These are phyloP conservation scores for Nannizzia gypsea DNA, from an alignment of 2,329 filamentous ascomycete genomes.

Conservation along the genomic window DNA sequence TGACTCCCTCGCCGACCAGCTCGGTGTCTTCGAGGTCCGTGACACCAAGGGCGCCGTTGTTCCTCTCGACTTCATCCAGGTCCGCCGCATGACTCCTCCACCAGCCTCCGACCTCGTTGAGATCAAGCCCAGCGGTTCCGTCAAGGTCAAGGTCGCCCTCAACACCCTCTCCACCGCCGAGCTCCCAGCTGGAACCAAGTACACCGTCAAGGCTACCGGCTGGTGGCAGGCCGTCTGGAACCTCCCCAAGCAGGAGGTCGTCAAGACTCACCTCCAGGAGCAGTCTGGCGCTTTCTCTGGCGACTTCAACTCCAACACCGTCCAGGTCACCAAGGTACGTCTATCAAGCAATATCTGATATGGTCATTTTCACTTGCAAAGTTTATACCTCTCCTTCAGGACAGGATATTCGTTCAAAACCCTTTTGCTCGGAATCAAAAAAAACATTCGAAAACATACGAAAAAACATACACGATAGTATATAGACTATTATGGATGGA, in stretches of 20 bases:
- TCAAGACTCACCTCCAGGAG: slow-evolving; percentile 16
- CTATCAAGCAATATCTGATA: no score
- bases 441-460: background rate
- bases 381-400: no score
- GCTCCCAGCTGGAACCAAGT: slow-evolving; percentile 22
- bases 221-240: slow-evolving; percentile 29
- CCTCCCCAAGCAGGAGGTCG: slow-evolving; percentile 16
- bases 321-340: slow-evolving; percentile 6
- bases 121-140: slow-evolving; percentile 18
- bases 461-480: background rate
- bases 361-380: no score
- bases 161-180: slow-evolving; percentile 19
- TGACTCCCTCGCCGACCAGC: slow-evolving; percentile 22
- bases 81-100: slow-evolving; percentile 25
- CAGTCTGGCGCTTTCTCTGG: slow-evolving; percentile 15
- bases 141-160: slow-evolving; percentile 20
- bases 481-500: background rate
- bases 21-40: slow-evolving; percentile 23
- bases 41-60: slow-evolving; percentile 18
- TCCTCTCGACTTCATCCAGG: slow-evolving; percentile 22
- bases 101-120: slow-evolving; percentile 22
- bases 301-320: slow-evolving; percentile 19
- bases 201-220: slow-evolving; percentile 24
- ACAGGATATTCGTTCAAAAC: no score
- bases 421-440: no score